Evolutionary conservation across 1,139 yeast species (phyloP).

Genomic region (Pichia norvegensis): DNA sequence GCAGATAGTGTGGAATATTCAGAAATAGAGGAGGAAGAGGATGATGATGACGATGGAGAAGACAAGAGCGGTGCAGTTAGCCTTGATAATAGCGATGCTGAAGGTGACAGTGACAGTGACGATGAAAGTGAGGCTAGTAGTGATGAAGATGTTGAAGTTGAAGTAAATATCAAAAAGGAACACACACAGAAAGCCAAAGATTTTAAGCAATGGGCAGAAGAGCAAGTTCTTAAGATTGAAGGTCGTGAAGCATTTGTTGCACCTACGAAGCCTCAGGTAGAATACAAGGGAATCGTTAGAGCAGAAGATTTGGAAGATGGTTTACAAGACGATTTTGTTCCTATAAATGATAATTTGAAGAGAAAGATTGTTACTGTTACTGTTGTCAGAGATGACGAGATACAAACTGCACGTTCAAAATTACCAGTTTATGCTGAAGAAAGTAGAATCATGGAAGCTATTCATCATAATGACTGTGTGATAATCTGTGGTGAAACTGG

Average conservation of each 20-base stretch:
- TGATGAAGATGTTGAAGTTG: constrained; percentile 21
- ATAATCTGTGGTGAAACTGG: constrained; percentile 92
- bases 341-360: constrained; percentile 44
- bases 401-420: constrained; percentile 59
- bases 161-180: constrained; percentile 29
- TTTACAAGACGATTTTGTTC: constrained; percentile 48
- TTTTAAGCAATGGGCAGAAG: constrained; percentile 57
- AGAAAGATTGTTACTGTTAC: constrained; percentile 64
- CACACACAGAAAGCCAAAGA: constrained; percentile 35
- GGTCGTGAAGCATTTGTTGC: constrained; percentile 44
- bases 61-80: constrained; percentile 24
- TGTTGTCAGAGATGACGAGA: constrained; percentile 54
- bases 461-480: constrained; percentile 84
- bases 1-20: neutral
- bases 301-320: constrained; percentile 63
- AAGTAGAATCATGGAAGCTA: constrained; percentile 90
- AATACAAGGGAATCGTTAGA: constrained; percentile 42
- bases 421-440: constrained; percentile 91
- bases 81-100: constrained; percentile 20
- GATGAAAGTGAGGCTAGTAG: constrained; percentile 21
- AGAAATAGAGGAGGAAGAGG: constrained; percentile 31
- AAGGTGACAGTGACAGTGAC: constrained; percentile 23
- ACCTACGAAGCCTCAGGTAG: constrained; percentile 42
- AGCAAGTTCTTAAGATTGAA: constrained; percentile 48
- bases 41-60: constrained; percentile 18